Evolutionary conservation across 2,329 filamentous ascomycete species (phyloP), one percentile per base, ranked within the genome.

Genomic region (Clonostachys solani): DNA sequence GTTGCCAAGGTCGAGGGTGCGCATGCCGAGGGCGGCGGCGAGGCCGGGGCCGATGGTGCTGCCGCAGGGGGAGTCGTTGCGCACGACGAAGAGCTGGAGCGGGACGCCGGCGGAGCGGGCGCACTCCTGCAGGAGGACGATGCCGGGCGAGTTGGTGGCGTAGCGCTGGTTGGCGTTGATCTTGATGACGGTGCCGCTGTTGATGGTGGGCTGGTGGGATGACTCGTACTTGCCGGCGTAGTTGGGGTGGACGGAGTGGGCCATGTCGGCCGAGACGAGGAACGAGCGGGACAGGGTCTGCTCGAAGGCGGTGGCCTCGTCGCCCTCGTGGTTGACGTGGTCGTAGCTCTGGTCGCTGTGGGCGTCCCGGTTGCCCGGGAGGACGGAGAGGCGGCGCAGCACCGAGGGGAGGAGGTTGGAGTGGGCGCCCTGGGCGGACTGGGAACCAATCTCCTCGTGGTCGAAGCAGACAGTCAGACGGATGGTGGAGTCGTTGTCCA

Each of bases 1-100:
- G 69, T 96, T 97, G 10, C 92, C 92, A 48, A 97, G 70, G 69
- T 99, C 94, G 41, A 99, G 75, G 2, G 94, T 97, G 52, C 94
- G 78, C 47, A 90, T 84, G 48, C 94, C 94, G 57, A 97, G 73
- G 49, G 86, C 86, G 19, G 92, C 91, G 46, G 87, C 88, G 42
- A 97, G 75, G 84, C 96, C 96, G n/a, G 94, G 94, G 0, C 94
- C 94, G 60, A 99, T 99, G 35, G 94, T 99, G 72, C 89, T 92
- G 47, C 94, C 94, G 66, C 94, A 99, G 45, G 87, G 83, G 5
- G 87, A 94, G 65, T 99, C 94, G 67, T 99, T 99, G 61, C 92
- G 83, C 42, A 97, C 92, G 38, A 99, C 94, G 60, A 97, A 97
- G 37, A 97, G 74, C 72, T 99, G 94, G 46, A 99, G 78, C 13